Conservation (phyloP, 2,329 filamentous ascomycete species). For the Pseudogymnoascus sp. region DNA sequence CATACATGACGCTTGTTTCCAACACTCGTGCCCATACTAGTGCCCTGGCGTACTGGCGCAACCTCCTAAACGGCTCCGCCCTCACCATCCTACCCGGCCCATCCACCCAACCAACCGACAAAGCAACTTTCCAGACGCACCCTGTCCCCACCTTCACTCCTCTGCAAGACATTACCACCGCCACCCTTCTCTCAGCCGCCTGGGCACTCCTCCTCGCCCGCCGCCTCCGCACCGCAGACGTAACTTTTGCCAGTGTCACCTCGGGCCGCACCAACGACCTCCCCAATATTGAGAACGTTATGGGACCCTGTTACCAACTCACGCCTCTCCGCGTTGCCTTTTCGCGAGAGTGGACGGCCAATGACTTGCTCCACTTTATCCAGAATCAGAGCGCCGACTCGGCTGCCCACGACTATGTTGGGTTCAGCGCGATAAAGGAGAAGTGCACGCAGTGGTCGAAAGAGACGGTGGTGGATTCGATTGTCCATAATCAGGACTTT, state of each 20-base stretch:
- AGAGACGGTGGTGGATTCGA: slow-evolving; percentile 24
- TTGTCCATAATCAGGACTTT: slow-evolving; percentile 35
- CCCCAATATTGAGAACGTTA: slow-evolving; percentile 31
- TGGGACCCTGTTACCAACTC: slow-evolving; percentile 40
- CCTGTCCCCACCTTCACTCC: slow-evolving; percentile 22
- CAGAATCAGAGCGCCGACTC: slow-evolving; percentile 29
- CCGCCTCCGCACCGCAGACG: slow-evolving; percentile 29
- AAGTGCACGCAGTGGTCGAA: slow-evolving; percentile 31
- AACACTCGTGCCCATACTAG: not conserved
- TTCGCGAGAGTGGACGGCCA: slow-evolving; percentile 26
- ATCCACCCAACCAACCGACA: slow-evolving; percentile 17
- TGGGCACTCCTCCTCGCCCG: slow-evolving; percentile 37
- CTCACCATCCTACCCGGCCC: slow-evolving; percentile 21
- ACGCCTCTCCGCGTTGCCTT: slow-evolving; percentile 38
- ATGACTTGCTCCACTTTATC: slow-evolving; percentile 29
- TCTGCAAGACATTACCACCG: slow-evolving; percentile 34
- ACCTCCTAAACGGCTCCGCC: slow-evolving; percentile 33
- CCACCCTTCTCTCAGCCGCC: slow-evolving; percentile 36
- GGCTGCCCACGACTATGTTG: slow-evolving; percentile 31
- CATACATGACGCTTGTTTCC: slow-evolving; percentile 28
- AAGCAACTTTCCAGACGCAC: slow-evolving; percentile 29
- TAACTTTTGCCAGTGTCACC: slow-evolving; percentile 38
- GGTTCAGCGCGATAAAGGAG: slow-evolving; percentile 30
- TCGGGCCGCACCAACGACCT: slow-evolving; percentile 36
- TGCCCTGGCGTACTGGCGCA: slow-evolving; percentile 35